Conservation (phyloP, 768 basidiomycete genomes). For the Mycena leptocephala region DNA sequence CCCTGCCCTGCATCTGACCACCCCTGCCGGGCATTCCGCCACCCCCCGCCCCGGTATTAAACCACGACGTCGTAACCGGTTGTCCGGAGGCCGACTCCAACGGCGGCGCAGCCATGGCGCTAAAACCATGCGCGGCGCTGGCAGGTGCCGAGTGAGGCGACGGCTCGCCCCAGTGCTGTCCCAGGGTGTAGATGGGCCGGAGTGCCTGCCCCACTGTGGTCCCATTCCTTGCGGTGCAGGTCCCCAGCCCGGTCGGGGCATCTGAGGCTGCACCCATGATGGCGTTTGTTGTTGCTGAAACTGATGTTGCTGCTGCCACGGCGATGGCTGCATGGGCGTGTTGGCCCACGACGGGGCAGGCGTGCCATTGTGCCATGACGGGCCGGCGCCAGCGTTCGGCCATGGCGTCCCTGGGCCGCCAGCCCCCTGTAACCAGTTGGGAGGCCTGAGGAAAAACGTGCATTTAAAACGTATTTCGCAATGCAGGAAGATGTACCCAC, state of each 20-base stretch:
- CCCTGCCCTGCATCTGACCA: too few species aligned
- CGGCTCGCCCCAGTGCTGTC: background rate
- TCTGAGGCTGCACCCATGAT: background rate
- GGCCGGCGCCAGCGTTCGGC: background rate
- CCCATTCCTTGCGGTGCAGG: conserved; percentile 11
- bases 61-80: conserved; percentile 19
- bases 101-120: conserved; percentile 28
- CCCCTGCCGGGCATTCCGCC: too few species aligned
- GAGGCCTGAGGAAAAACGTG: background rate
- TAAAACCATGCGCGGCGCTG: conserved; percentile 8
- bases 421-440: background rate
- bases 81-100: conserved; percentile 10
- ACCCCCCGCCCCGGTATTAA: background rate
- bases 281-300: too few species aligned
- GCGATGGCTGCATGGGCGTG: conserved; percentile 4
- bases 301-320: background rate
- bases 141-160: conserved; percentile 10
- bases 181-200: conserved; percentile 7
- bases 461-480: background rate
- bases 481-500: background rate
- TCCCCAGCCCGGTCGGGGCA: conserved; percentile 28
- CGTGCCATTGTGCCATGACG: conserved; percentile 4
- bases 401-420: background rate
- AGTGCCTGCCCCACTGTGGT: background rate
- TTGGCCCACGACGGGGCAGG: conserved; percentile 27